Evolutionary conservation across 306 rosid species (phyloP), one percentile per base, ranked within the genome.

Genomic region (Trichosanthes truncata): DNA sequence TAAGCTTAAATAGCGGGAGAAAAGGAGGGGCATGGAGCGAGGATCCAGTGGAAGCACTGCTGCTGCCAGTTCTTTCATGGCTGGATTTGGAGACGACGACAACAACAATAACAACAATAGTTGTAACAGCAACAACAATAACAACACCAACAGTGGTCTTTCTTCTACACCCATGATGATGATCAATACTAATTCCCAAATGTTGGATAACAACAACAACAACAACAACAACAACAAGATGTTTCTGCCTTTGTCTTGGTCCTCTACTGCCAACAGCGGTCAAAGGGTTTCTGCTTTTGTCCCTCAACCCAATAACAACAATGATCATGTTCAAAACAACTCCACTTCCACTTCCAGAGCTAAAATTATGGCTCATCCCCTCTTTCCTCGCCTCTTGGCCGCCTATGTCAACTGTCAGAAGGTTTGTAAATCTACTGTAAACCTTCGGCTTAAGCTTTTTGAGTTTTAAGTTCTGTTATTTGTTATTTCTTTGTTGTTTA

Each of bases 61-160:
- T 43, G 79, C 41, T 36, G 40, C 8, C 7, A 18, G 57, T n/a
- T 57, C 76, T 76, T 74, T 80, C 45, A 86, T 85, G 82, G 82
- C 87, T 79, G 87, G 88, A 84, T 90, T 86, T 83, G 89, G 83
- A 61, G 85, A 88, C 29, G 80, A 85, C 69, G 82, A 63, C 78
- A 82, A 73, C 81, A 68, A 80, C 78, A 75, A 29, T 29, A 29
- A 29, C n/a, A n/a, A 76, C 62, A 85, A 52, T 79, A 78, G 65
- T 51, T 49, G 20, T 14, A 49, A 49, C n/a, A n/a, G n/a, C 78
- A 82, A 73, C 81, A 68, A 80, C 78, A 75, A 29, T 29, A 29
- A 29, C n/a, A n/a, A n/a, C n/a, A n/a, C n/a, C n/a, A n/a, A n/a
- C 72, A 84, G 81, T 84, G 84, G 75, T 12, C 11, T 77, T 79